A percentile compares a stretch with the other conserved stretches of the same genome.
These are phyloP conservation scores for Hymenoscyphus fructigenus DNA, from an alignment of 2,329 filamentous ascomycete species.

Conservation along the genomic window DNA sequence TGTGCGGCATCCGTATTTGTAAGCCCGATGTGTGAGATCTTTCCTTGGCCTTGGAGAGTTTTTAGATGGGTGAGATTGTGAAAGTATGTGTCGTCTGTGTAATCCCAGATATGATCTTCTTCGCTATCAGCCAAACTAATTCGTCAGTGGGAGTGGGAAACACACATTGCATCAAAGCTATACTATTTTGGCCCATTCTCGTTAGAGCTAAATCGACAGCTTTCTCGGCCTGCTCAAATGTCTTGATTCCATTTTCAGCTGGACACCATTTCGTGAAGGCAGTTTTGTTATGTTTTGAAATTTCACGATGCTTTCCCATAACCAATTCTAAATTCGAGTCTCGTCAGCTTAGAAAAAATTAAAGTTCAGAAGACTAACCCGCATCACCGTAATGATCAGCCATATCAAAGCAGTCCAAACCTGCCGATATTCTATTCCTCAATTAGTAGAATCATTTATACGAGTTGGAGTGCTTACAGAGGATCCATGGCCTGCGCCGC, in stretches of 20 bases:
- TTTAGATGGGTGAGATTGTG: conserved; percentile 36
- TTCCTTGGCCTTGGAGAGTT: conserved; percentile 30
- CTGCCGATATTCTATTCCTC: neutral
- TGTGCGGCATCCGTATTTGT: conserved; percentile 38
- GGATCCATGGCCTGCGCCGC: conserved; percentile 17
- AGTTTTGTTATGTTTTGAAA: neutral
- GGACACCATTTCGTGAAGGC: neutral
- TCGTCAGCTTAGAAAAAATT: neutral
- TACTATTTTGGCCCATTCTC: neutral
- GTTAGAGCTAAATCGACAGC: neutral
- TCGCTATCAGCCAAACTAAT: neutral
- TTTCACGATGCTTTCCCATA: neutral
- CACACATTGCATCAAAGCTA: neutral
- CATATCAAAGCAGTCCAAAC: neutral
- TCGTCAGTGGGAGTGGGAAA: neutral
- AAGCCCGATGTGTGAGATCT: conserved; percentile 34
- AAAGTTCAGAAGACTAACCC: neutral
- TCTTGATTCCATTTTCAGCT: neutral
- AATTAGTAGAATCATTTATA: neutral
- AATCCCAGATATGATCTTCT: conserved; percentile 36
- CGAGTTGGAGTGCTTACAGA: neutral
- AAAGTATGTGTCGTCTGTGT: conserved; percentile 36
- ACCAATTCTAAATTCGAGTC: neutral
- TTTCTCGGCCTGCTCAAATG: neutral
- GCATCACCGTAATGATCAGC: neutral